A percentile compares a stretch with the other conserved stretches of the same genome.
phyloP scores from a whole-genome alignment of 176 grass and related monocot genomes.

The Canna indica region DNA sequence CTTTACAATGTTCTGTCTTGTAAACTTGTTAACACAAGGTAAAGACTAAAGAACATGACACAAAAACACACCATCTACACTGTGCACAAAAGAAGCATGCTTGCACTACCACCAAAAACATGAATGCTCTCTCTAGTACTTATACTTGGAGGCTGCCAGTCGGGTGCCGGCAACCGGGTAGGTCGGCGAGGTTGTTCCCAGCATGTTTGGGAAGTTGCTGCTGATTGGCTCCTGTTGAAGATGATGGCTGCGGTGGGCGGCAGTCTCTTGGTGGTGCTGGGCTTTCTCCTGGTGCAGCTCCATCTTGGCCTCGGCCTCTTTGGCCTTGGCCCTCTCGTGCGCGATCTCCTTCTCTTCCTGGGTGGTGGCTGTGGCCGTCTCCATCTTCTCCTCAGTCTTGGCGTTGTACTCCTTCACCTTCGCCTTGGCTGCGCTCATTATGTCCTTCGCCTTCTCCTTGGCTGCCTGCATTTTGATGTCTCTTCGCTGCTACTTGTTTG shows the following conservation, averaged over 20 bases:
- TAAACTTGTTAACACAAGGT: no score
- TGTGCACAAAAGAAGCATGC: background rate
- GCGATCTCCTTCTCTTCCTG: constrained; percentile 33
- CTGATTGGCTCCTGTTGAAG: background rate
- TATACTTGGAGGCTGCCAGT: background rate
- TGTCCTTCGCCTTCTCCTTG: constrained; percentile 48
- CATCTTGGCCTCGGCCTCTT: constrained; percentile 47
- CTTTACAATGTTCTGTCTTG: no score
- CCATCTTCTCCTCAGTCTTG: constrained; percentile 37
- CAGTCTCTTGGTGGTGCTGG: constrained; percentile 29
- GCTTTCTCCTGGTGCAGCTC: constrained; percentile 42
- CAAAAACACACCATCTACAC: no score
- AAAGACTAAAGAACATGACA: no score
- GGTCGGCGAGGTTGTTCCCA: background rate
- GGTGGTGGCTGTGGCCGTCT: constrained; percentile 31
- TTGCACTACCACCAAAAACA: background rate
- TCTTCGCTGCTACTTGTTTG: no score
- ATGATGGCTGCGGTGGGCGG: constrained; percentile 2
- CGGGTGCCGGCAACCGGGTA: background rate
- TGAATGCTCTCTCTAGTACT: background rate
- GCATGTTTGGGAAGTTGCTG: background rate
- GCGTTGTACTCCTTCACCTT: constrained; percentile 37
- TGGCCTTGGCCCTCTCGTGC: constrained; percentile 50
- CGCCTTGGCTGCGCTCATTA: constrained; percentile 30
- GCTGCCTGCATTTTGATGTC: constrained; percentile 26